Conservation (phyloP, 164 flowering plant species). For the Vitis labrusca region DNA sequence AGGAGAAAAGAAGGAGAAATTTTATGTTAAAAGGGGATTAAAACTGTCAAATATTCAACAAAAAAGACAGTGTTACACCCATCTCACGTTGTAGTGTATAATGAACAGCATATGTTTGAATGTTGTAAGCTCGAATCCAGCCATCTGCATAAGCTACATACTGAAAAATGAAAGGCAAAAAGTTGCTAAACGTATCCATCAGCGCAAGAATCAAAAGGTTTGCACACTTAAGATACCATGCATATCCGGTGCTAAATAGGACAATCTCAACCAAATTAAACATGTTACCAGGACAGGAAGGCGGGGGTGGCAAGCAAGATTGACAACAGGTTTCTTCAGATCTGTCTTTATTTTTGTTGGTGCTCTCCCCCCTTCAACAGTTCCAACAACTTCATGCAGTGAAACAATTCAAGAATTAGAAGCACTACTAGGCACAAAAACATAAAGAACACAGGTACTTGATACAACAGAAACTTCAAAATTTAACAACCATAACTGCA, state of each 20-base stretch:
- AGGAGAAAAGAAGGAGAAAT: constrained; percentile 7
- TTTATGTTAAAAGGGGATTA: constrained; percentile 1
- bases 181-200: neutral
- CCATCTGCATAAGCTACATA: constrained; percentile 99
- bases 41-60: neutral
- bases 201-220: constrained; percentile 1
- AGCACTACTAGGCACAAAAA: constrained; percentile 3
- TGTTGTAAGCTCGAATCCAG: constrained; percentile 91
- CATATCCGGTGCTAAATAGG: neutral
- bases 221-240: neutral
- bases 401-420: constrained; percentile 21
- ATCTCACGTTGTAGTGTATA: constrained; percentile 95
- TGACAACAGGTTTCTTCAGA: constrained; percentile 91
- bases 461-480: neutral
- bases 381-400: constrained; percentile 85
- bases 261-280: neutral
- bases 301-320: constrained; percentile 99
- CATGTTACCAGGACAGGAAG: constrained; percentile 81
- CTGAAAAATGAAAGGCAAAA: constrained; percentile 38
- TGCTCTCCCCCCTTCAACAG: constrained; percentile 91
- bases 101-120: constrained; percentile 89
- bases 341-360: constrained; percentile 99
- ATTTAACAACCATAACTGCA: neutral
- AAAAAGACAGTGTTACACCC: constrained; percentile 1
- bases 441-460: neutral